These are phyloP conservation scores for Lotus japonicus DNA, from an alignment of 306 rosid genomes.

Conservation along the genomic window DNA sequence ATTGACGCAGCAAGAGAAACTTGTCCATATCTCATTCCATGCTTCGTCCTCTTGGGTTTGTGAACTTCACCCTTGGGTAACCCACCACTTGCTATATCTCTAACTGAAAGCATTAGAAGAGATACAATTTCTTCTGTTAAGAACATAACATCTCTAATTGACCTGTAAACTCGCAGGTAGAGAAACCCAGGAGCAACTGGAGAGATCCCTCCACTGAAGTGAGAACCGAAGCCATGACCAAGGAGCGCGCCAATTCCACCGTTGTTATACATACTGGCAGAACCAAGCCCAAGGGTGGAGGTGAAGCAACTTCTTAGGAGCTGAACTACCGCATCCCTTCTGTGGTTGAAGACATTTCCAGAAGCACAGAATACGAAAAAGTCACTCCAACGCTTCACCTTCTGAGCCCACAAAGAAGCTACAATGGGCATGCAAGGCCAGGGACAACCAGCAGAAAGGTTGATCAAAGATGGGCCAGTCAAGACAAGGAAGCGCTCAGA, in stretches of 20 bases:
- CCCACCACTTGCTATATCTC: constrained; percentile 54
- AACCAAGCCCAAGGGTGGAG: constrained; percentile 63
- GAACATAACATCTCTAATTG: constrained; percentile 64
- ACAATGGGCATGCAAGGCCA: constrained; percentile 99
- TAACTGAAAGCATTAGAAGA: constrained; percentile 71
- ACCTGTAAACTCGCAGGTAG: constrained; percentile 64
- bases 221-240: constrained; percentile 92
- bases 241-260: constrained; percentile 91
- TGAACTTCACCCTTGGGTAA: constrained; percentile 39
- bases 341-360: constrained; percentile 87
- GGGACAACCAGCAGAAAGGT: constrained; percentile 86
- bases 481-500: constrained; percentile 71
- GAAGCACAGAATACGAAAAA: constrained; percentile 81
- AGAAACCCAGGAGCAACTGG: constrained; percentile 94
- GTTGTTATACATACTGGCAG: constrained; percentile 39
- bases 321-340: constrained; percentile 68
- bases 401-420: constrained; percentile 95
- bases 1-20: constrained; percentile 76
- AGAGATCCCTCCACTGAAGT: constrained; percentile 66
- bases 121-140: constrained; percentile 72
- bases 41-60: constrained; percentile 43
- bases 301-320: constrained; percentile 88
- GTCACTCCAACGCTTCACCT: constrained; percentile 94
- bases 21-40: constrained; percentile 48
- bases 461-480: constrained; percentile 73